These are phyloP conservation scores for Pleurotus tuoliensis DNA, from an alignment of 768 basidiomycete species.

Conservation along the genomic window DNA sequence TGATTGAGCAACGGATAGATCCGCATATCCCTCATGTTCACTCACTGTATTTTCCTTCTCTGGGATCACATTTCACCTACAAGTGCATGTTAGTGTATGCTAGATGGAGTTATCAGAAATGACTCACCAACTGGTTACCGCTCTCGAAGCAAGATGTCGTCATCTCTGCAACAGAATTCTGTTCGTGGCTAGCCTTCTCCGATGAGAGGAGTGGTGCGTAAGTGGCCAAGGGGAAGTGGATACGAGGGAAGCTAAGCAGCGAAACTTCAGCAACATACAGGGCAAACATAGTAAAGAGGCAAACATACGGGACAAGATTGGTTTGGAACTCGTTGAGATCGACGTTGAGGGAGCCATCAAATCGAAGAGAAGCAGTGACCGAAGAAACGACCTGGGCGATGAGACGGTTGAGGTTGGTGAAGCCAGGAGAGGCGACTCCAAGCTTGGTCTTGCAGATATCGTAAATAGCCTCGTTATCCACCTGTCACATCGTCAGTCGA, in stretches of 20 bases:
- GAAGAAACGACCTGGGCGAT: constrained; percentile 99
- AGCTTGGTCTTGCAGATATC: constrained; percentile 99
- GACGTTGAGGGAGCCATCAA: constrained; percentile 96
- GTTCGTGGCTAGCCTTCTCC: constrained; percentile 94
- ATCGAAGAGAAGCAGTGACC: constrained; percentile 93
- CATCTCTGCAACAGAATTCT: constrained; percentile 98
- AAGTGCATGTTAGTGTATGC: neutral
- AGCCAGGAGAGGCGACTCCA: constrained; percentile 79
- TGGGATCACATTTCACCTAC: constrained; percentile 79
- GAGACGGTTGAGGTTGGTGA: constrained; percentile 91
- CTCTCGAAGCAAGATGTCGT: constrained; percentile 97
- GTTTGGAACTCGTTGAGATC: constrained; percentile 99
- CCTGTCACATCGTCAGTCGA: constrained; percentile 36
- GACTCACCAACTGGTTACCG: constrained; percentile 88
- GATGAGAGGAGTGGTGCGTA: constrained; percentile 94
- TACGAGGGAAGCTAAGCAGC: constrained; percentile 80
- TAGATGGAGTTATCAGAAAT: neutral
- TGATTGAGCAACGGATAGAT: constrained; percentile 11
- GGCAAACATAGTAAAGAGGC: neutral
- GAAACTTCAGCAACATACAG: constrained; percentile 7
- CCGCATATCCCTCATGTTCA: constrained; percentile 11
- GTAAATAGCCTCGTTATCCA: constrained; percentile 99
- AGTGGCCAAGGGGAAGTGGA: constrained; percentile 97
- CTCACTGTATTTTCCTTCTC: constrained; percentile 97
- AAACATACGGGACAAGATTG: constrained; percentile 89